Conservation (phyloP, 208 protist species). For the Trichomonas gallinae region DNA sequence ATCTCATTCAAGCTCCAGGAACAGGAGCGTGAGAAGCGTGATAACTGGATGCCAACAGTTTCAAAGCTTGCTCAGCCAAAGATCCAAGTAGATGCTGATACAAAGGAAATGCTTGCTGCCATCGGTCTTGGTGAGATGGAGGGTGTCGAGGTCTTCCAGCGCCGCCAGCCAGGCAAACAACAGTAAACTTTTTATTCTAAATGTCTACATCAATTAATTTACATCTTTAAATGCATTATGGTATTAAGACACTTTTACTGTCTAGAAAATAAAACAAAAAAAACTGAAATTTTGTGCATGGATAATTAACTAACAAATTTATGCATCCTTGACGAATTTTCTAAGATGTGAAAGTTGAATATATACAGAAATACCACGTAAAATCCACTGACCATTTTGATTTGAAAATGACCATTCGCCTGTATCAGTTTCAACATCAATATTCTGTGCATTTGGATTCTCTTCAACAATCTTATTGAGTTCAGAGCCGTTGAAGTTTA, state of each 20-base stretch:
- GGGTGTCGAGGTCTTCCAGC: background rate
- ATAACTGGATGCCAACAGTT: conserved; percentile 94
- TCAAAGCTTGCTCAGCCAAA: conserved; percentile 50
- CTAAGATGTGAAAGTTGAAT: background rate
- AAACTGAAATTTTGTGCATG: no score
- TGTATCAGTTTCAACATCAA: background rate
- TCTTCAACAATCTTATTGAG: background rate
- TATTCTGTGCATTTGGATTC: background rate
- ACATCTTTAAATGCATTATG: no score
- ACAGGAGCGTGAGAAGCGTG: conserved; percentile 98
- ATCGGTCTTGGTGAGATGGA: conserved; percentile 33
- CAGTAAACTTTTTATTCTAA: background rate
- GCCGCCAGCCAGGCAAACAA: no score
- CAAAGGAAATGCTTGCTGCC: conserved; percentile 36
- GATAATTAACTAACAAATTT: background rate
- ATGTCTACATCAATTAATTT: background rate
- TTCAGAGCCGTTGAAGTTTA: background rate
- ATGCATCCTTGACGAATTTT: background rate
- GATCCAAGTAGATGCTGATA: conserved; percentile 35
- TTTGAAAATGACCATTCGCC: background rate
- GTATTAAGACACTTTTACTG: no score
- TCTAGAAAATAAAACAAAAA: no score
- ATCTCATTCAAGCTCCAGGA: conserved; percentile 99
- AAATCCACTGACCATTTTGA: background rate
- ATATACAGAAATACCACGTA: background rate